Evolutionary conservation across 306 rosid genomes (phyloP).

Genomic region (Citrullus amarus): DNA sequence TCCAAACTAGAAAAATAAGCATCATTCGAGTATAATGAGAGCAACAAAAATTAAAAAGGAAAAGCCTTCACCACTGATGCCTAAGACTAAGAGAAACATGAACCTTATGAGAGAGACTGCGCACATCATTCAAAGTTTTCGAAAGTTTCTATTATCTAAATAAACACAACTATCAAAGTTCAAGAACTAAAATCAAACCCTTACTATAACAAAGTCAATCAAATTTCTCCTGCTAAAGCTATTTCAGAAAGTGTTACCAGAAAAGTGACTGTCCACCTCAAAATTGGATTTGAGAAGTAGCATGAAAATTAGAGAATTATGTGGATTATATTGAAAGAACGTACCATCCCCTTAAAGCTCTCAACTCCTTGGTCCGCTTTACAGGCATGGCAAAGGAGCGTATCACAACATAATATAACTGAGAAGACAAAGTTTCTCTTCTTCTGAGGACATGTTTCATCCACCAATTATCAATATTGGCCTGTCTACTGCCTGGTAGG

Average conservation of each 20-base stretch:
- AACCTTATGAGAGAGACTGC: neutral
- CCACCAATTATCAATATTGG: constrained; percentile 62
- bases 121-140: neutral
- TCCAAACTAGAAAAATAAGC: neutral
- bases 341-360: constrained; percentile 83
- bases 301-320: constrained; percentile 1
- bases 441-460: constrained; percentile 36
- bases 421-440: constrained; percentile 19
- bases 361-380: constrained; percentile 74
- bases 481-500: constrained; percentile 29
- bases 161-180: no score
- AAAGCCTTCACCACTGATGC: neutral
- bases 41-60: no score
- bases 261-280: neutral
- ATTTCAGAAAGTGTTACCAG: neutral
- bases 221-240: neutral
- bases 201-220: neutral
- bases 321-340: constrained; percentile 13
- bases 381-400: constrained; percentile 51
- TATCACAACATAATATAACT: constrained; percentile 31
- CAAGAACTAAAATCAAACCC: no score
- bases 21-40: neutral
- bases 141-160: no score
- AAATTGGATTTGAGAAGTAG: neutral
- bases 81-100: no score